Evolutionary conservation across 805 yeast genomes (phyloP).

Genomic region (Schizosaccharomyces octosporus): DNA sequence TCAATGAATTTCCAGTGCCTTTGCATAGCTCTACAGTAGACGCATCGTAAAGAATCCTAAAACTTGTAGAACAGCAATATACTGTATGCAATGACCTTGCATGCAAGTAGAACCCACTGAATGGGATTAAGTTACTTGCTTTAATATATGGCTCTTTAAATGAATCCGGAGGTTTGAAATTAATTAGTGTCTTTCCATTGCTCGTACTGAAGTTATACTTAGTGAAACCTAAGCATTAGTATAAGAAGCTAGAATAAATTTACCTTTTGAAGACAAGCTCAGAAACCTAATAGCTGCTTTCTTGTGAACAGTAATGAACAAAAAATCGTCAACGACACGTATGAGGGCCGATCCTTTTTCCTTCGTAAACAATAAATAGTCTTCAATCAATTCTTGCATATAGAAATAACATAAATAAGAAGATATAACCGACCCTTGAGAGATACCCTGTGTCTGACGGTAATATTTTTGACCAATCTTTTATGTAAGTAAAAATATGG

Average conservation of each 20-base stretch:
- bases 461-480: slow-evolving; percentile 16
- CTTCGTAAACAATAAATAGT: slow-evolving; percentile 12
- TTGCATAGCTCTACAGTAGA: neutral
- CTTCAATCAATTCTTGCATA: slow-evolving; percentile 31
- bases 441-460: slow-evolving; percentile 42
- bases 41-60: neutral
- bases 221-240: slow-evolving; percentile 15
- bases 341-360: slow-evolving; percentile 20
- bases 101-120: neutral
- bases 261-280: slow-evolving; percentile 10
- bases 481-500: neutral
- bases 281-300: slow-evolving; percentile 14
- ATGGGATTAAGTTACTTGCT: neutral
- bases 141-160: neutral
- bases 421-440: slow-evolving; percentile 67
- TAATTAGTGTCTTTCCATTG: slow-evolving; percentile 17
- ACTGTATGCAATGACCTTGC: neutral
- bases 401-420: slow-evolving; percentile 49
- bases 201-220: slow-evolving; percentile 22
- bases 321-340: slow-evolving; percentile 65
- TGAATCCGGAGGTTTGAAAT: slow-evolving; percentile 8
- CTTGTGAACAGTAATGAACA: slow-evolving; percentile 31
- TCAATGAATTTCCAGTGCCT: neutral
- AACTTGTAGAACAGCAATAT: neutral
- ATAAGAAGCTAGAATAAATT: neutral